phyloP scores from a whole-genome alignment of 768 basidiomycete genomes.

The Ramaria rubella region DNA sequence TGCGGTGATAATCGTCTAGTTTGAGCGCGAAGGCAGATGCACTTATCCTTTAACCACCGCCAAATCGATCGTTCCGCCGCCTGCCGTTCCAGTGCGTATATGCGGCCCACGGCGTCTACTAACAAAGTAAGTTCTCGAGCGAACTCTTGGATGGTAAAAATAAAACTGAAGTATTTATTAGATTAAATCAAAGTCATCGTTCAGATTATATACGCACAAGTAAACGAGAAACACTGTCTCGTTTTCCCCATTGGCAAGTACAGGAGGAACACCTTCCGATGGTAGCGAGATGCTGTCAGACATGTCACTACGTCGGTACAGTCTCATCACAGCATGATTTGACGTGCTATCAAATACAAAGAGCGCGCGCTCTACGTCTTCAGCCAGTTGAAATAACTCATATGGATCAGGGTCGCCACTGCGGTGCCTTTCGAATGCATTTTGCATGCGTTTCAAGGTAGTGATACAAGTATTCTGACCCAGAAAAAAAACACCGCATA shows the following conservation, averaged over 20 bases:
- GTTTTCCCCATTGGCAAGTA: conserved; percentile 42
- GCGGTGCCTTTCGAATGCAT: conserved; percentile 48
- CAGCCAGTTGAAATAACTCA: conserved; percentile 62
- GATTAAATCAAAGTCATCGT: neutral
- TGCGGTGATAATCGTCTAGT: neutral
- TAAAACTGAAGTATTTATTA: conserved; percentile 55
- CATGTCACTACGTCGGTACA: conserved; percentile 52
- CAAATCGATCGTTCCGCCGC: conserved; percentile 31
- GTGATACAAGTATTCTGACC: conserved; percentile 51
- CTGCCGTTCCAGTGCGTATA: conserved; percentile 61
- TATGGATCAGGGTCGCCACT: conserved; percentile 19
- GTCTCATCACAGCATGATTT: conserved; percentile 71
- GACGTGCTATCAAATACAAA: conserved; percentile 75
- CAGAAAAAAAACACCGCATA: neutral
- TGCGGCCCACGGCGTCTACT: conserved; percentile 75
- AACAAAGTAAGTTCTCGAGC: conserved; percentile 75
- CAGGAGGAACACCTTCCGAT: conserved; percentile 29
- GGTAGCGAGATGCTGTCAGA: conserved; percentile 13
- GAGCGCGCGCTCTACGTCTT: conserved; percentile 62
- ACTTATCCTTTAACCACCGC: conserved; percentile 23
- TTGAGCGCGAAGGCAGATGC: neutral
- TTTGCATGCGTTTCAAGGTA: conserved; percentile 57
- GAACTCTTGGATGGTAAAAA: conserved; percentile 95
- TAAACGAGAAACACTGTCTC: conserved; percentile 87
- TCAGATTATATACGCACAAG: conserved; percentile 54